phyloP scores from a whole-genome alignment of 768 basidiomycete species.

The Tulasnella sp. region DNA sequence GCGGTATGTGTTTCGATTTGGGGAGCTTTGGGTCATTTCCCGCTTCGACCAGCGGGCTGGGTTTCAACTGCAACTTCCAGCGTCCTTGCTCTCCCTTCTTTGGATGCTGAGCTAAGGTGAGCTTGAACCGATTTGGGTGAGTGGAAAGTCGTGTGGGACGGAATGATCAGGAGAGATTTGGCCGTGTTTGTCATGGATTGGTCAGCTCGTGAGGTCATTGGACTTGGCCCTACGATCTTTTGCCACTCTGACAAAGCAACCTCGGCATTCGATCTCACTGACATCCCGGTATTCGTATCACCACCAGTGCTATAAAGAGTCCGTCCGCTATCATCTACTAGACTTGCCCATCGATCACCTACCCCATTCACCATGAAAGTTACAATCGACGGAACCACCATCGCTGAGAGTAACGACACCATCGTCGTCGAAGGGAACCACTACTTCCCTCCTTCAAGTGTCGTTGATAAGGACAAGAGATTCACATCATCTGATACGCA shows the following conservation, averaged over 20 bases:
- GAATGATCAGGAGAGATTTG: constrained; percentile 13
- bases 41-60: constrained; percentile 1
- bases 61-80: constrained; percentile 6
- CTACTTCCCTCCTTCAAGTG: constrained; percentile 57
- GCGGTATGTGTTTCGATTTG: neutral
- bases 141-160: constrained; percentile 12
- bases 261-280: neutral
- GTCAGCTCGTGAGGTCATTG: neutral
- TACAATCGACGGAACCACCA: constrained; percentile 40
- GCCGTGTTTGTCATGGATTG: constrained; percentile 4
- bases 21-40: constrained; percentile 9
- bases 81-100: neutral
- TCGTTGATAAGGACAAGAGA: constrained; percentile 36
- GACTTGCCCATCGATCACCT: neutral
- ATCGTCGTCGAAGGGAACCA: constrained; percentile 58
- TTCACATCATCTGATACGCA: constrained; percentile 47
- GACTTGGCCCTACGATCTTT: neutral
- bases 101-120: neutral
- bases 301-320: neutral
- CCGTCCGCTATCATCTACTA: neutral
- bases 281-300: neutral
- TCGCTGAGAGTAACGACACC: constrained; percentile 54
- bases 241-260: neutral
- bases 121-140: neutral
- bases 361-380: constrained; percentile 39